Base-by-base conservation (phyloP, 2,329 filamentous ascomycete species). In the Aspergillus unguis region DNA sequence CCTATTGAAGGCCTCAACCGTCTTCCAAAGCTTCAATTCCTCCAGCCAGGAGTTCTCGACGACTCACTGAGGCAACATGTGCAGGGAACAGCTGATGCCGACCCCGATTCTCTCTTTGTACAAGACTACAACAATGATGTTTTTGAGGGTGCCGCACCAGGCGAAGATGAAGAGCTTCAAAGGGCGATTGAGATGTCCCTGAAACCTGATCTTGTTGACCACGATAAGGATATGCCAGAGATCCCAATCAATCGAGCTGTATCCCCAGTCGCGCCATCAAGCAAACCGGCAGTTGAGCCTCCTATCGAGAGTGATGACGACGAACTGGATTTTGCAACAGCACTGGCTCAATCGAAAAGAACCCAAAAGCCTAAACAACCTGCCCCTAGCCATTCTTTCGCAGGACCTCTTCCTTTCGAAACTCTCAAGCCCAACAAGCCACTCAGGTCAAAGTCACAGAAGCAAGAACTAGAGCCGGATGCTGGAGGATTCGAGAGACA, bases 1-100 rank as follows among this genome's bases (percentile, higher is more conserved):
- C 91, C 92, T 0, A 92, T 96, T 44, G 89, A 94, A 68, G 92
- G 92, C 0, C 66, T 96, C 9, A 96, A 96, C 62, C 80, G 91
- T 46, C 73, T 96, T 11, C 90, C 91, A 0, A 92, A 86, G 60
- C 66, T 76, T 32, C 72, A 71, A 44, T 71, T 74, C 31, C 63
- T 73, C 25, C 69, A 68, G 49, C 61, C 69, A 10, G 69, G 69
- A 10, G 60, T 60, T 47, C 69, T 74, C 56, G 66, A 74, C 50
- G 58, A 69, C 49, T 68, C 70, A 26, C 63, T 73, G 51, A 59
- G 62, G 29, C 63, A 68, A 31, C 61, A 64, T 32, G 52, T 52
- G 10, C 62, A 62, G 10, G 64, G 69, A 44, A 45, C 27, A 31
- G 5, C 54, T 26, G 35, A 40, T 31, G 29, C 57, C 61, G 36